phyloP scores from a whole-genome alignment of 1,139 yeast genomes.

The Hyphopichia wangnamkhiaoensis region DNA sequence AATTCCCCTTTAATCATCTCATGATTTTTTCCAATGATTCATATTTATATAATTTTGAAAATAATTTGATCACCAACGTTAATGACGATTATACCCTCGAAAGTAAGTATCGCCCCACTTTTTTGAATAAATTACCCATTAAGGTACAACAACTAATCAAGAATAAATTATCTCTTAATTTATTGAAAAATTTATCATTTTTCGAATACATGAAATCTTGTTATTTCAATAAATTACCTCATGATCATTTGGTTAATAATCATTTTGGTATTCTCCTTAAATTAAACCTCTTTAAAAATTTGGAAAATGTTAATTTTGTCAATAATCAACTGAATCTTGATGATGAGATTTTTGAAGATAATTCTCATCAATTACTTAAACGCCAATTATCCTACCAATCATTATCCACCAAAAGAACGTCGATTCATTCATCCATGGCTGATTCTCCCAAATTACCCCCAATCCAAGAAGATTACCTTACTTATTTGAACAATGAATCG shows the following conservation, averaged over 20 bases:
- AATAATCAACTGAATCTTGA: conserved; percentile 33
- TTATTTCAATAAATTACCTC: conserved; percentile 40
- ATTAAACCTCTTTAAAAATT: conserved; percentile 41
- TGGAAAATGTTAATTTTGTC: conserved; percentile 36
- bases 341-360: conserved; percentile 28
- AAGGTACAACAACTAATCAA: conserved; percentile 39
- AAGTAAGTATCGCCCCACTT: conserved; percentile 22
- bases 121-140: conserved; percentile 33
- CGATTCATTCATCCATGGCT: no score
- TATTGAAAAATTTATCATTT: conserved; percentile 37
- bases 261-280: conserved; percentile 40
- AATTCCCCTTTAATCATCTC: conserved; percentile 39
- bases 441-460: no score
- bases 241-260: conserved; percentile 26
- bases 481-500: conserved; percentile 2
- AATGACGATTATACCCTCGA: conserved; percentile 25
- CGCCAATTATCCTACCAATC: conserved; percentile 39
- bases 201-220: conserved; percentile 46
- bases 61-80: conserved; percentile 30
- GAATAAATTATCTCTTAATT: conserved; percentile 31
- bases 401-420: conserved; percentile 11
- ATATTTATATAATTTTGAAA: conserved; percentile 36
- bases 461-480: conserved; percentile 3
- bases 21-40: conserved; percentile 42
- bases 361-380: conserved; percentile 31